phyloP scores from a whole-genome alignment of 2,329 filamentous ascomycete species.

The Alternaria solani region DNA sequence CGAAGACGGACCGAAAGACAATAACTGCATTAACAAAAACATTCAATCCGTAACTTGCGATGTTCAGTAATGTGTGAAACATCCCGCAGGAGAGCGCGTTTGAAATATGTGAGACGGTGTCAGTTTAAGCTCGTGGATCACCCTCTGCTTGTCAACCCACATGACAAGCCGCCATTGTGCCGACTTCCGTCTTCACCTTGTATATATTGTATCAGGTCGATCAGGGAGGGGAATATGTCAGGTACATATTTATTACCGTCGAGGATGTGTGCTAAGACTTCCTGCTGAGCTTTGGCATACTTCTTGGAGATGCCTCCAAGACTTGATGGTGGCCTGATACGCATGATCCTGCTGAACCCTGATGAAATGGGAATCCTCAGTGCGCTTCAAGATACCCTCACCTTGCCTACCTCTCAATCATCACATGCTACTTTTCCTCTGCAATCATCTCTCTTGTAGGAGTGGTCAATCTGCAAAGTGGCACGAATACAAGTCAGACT shows the following conservation, averaged over 20 bases:
- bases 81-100: not conserved
- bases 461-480: not conserved
- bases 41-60: no score
- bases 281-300: not conserved
- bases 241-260: not conserved
- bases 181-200: conserved; percentile 1
- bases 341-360: rapidly evolving
- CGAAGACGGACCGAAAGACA: not conserved
- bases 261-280: not conserved
- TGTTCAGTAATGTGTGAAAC: not conserved
- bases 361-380: not conserved
- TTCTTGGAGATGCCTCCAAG: not conserved
- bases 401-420: not conserved
- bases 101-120: not conserved
- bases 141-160: not conserved
- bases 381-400: not conserved
- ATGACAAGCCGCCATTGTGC: not conserved
- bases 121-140: not conserved
- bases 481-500: not conserved
- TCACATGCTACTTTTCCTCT: not conserved
- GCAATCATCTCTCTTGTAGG: not conserved
- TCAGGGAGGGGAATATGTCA: not conserved
- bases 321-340: not conserved
- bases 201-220: not conserved
- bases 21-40: not conserved